Conservation (phyloP, 202 grass and related monocot species). For the Miscanthus sacchariflorus region DNA sequence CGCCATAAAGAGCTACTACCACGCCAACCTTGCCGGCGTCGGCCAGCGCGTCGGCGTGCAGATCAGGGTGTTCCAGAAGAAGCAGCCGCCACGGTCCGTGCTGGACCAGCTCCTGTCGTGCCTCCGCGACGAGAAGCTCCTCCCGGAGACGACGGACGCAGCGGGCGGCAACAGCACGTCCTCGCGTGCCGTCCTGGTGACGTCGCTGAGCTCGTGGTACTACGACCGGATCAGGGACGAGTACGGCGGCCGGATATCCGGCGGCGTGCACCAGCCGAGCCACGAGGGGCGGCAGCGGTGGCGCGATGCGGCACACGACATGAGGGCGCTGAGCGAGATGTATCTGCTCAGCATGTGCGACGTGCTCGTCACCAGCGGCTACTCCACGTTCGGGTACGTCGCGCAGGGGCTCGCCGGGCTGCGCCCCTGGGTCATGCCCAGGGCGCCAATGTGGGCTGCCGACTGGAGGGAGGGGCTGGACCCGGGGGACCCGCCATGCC, state of each 20-base stretch:
- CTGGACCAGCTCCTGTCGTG: constrained; percentile 75
- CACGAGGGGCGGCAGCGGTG: constrained; percentile 75
- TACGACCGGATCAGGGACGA: constrained; percentile 56
- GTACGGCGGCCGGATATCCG: constrained; percentile 54
- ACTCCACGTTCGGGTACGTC: constrained; percentile 86
- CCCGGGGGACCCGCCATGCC: constrained; percentile 46
- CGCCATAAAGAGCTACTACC: constrained; percentile 62
- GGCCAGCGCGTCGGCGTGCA: constrained; percentile 72
- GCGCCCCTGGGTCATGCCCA: constrained; percentile 70
- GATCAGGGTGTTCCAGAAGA: constrained; percentile 58
- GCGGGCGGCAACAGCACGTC: constrained; percentile 13
- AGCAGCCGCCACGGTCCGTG: constrained; percentile 34
- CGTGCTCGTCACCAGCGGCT: constrained; percentile 71
- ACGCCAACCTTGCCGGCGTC: constrained; percentile 52
- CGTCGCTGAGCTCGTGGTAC: constrained; percentile 72
- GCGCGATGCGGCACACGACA: constrained; percentile 63
- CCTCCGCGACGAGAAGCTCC: constrained; percentile 55
- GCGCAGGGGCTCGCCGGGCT: constrained; percentile 70
- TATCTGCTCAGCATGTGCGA: constrained; percentile 71
- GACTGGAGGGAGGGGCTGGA: constrained; percentile 2
- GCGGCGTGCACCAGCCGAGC: constrained; percentile 75
- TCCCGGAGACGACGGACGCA: constrained; percentile 1
- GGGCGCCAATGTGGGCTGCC: constrained; percentile 31
- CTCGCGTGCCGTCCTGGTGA: constrained; percentile 53
- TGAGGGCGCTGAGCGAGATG: constrained; percentile 79